Percentiles rank a stretch among this genome's conserved stretches.
These are phyloP conservation scores for Poteriospumella lacustris DNA, from an alignment of 108 stramenopile species.

Conservation along the genomic window DNA sequence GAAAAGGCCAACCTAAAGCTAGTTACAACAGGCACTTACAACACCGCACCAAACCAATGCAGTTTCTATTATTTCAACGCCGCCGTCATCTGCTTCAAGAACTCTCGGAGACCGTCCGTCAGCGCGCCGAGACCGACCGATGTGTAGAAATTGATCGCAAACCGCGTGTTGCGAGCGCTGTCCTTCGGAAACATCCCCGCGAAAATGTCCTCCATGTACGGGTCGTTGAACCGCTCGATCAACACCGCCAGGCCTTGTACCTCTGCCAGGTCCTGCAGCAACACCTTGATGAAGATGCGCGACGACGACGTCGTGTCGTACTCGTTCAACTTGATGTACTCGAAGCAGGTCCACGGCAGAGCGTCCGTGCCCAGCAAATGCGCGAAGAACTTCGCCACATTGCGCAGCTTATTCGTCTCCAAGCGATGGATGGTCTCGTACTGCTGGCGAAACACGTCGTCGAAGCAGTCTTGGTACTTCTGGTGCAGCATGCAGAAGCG, in stretches of 20 bases:
- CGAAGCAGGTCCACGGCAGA: constrained; percentile 87
- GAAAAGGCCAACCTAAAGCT: too few relatives aligned
- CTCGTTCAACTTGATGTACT: constrained; percentile 81
- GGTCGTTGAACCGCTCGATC: constrained; percentile 66
- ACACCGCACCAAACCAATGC: too few relatives aligned
- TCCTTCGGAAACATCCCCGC: constrained; percentile 89
- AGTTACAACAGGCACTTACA: too few relatives aligned
- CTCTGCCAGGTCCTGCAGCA: constrained; percentile 91
- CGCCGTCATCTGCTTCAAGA: too few relatives aligned
- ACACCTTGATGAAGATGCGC: constrained; percentile 95
- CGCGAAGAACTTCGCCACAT: constrained; percentile 97
- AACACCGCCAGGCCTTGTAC: constrained; percentile 83
- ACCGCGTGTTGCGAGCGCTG: constrained; percentile 87
- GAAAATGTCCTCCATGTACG: constrained; percentile 67
- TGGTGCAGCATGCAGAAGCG: constrained; percentile 84
- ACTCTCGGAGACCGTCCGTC: constrained; percentile 88
- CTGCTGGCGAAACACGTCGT: constrained; percentile 70
- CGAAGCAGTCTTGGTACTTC: constrained; percentile 80
- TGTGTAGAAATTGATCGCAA: constrained; percentile 98
- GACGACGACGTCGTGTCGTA: constrained; percentile 91
- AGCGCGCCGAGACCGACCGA: constrained; percentile 90
- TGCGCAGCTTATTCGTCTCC: constrained; percentile 96
- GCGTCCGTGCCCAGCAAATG: constrained; percentile 92
- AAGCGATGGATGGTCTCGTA: constrained; percentile 89
- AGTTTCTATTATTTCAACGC: too few relatives aligned